Evolutionary conservation across 2,329 filamentous ascomycete genomes (phyloP).

Genomic region (Hansfordia pulvinata): DNA sequence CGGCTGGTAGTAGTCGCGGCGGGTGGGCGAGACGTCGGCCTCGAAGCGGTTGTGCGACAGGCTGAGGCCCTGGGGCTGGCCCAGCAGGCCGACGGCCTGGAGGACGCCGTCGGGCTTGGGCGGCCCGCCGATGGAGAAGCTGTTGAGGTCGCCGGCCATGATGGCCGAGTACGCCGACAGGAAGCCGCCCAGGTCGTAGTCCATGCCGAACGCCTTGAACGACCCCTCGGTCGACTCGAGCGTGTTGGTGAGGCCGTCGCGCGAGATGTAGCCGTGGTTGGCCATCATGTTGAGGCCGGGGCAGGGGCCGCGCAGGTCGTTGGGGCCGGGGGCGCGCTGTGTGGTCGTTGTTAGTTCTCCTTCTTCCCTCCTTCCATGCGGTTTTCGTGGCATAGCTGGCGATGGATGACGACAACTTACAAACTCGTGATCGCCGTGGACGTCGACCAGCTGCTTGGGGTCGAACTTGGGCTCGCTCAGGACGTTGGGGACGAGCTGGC

Average conservation of each 20-base stretch:
- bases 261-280: constrained; percentile 1
- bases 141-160: constrained; percentile 25
- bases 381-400: too few relatives aligned
- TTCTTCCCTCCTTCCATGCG: too few relatives aligned
- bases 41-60: constrained; percentile 10
- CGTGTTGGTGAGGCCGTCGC: constrained; percentile 22
- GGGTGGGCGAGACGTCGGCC: constrained; percentile 8
- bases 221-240: constrained; percentile 19
- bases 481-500: too few relatives aligned
- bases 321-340: neutral
- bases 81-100: constrained; percentile 3
- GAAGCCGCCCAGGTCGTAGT: constrained; percentile 19
- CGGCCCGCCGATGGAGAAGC: constrained; percentile 25
- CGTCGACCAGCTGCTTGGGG: too few relatives aligned
- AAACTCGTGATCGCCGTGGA: neutral
- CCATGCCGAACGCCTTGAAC: constrained; percentile 27
- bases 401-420: neutral
- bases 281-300: constrained; percentile 1
- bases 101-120: neutral
- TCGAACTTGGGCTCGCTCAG: too few relatives aligned
- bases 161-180: constrained; percentile 26
- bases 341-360: neutral
- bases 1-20: constrained; percentile 7
- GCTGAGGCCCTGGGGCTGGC: constrained; percentile 6
- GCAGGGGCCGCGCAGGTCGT: constrained; percentile 1